Percentiles rank a stretch among this genome's conserved stretches.
Evolutionary conservation across 345 rosid genomes (phyloP).

Genomic region (Clausena lansium): DNA sequence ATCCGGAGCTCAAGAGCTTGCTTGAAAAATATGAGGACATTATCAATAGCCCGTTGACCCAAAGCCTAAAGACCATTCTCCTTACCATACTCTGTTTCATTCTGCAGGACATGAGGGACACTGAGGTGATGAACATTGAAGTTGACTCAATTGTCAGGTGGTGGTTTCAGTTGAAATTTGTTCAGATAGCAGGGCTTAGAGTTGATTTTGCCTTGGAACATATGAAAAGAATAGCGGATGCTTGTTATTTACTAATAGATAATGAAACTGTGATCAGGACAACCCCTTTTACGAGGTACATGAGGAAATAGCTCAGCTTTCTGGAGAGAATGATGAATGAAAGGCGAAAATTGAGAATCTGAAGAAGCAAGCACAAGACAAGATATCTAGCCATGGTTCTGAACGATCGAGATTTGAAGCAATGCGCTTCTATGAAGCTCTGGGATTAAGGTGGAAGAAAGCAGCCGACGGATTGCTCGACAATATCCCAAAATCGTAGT

Average conservation of each 20-base stretch:
- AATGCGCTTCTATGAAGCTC: neutral
- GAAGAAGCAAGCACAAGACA: neutral
- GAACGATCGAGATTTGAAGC: neutral
- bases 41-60: neutral
- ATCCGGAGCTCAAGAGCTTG: too few relatives aligned
- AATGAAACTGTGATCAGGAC: neutral
- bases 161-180: neutral
- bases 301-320: neutral
- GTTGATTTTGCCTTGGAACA: neutral
- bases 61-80: neutral
- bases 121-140: neutral
- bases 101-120: neutral
- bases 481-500: too few relatives aligned
- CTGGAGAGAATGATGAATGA: neutral
- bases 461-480: too few relatives aligned
- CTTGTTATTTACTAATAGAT: neutral
- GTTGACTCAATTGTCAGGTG: neutral
- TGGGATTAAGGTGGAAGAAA: neutral
- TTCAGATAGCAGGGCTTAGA: neutral
- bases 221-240: neutral
- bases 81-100: neutral
- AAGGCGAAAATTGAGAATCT: neutral
- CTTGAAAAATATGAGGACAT: neutral
- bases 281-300: neutral
- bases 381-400: neutral